These are phyloP conservation scores for Saturnispora dispora DNA, from an alignment of 805 yeast species.

Conservation along the genomic window DNA sequence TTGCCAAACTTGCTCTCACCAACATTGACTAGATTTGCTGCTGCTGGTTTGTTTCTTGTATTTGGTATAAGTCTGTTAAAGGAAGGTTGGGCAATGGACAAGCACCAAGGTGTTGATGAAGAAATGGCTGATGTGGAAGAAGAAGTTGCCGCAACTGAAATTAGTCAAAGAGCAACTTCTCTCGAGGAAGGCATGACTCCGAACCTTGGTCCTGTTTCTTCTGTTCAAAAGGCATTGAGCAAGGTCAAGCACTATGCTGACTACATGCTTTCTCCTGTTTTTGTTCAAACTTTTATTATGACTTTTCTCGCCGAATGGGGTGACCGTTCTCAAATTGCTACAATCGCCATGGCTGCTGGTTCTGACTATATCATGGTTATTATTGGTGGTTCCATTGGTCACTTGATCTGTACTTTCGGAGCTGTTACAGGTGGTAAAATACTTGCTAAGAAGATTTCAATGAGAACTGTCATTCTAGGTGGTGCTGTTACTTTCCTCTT, in stretches of 20 bases:
- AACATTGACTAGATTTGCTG: constrained; percentile 69
- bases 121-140: constrained; percentile 96
- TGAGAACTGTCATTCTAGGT: constrained; percentile 85
- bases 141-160: constrained; percentile 62
- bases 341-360: constrained; percentile 98
- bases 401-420: constrained; percentile 72
- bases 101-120: constrained; percentile 81
- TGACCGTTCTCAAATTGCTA: constrained; percentile 95
- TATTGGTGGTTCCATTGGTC: constrained; percentile 84
- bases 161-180: constrained; percentile 41
- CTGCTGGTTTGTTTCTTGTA: constrained; percentile 70
- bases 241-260: constrained; percentile 48
- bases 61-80: constrained; percentile 68
- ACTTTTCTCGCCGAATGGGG: constrained; percentile 99
- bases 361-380: constrained; percentile 85
- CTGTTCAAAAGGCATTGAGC: constrained; percentile 8
- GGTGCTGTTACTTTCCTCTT: constrained; percentile 83
- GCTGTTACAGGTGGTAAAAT: constrained; percentile 94
- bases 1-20: constrained; percentile 78
- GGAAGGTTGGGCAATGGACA: constrained; percentile 80
- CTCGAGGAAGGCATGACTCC: constrained; percentile 44
- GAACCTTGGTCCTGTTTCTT: not conserved
- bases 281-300: constrained; percentile 94
- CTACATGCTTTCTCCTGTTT: constrained; percentile 70
- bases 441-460: constrained; percentile 78